Evolutionary conservation across 192 early-diverging fungal genomes (phyloP).

Genomic region (Coemansia sp.): DNA sequence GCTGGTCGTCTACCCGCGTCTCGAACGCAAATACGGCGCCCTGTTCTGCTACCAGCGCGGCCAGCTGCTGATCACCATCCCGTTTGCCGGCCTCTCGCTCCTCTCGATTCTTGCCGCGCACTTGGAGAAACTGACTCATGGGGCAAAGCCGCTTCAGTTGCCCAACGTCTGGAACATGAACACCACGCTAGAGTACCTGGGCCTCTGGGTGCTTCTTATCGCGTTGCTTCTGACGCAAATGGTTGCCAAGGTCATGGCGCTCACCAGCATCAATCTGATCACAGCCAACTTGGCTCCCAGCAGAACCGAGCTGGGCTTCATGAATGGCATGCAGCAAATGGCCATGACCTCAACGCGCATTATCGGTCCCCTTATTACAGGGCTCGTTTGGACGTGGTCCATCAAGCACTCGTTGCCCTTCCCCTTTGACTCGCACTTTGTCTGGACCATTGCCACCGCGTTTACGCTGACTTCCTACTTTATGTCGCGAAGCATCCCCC

Average conservation of each 20-base stretch:
- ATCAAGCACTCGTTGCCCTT: conserved; percentile 34
- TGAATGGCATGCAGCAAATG: conserved; percentile 44
- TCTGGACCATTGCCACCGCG: conserved; percentile 30
- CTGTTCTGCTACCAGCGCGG: conserved; percentile 49
- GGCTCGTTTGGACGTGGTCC: conserved; percentile 29
- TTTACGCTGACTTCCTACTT: conserved; percentile 8
- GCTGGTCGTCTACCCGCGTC: conserved; percentile 49
- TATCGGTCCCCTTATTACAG: conserved; percentile 28
- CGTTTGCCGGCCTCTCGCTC: conserved; percentile 15
- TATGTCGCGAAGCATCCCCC: conserved; percentile 19
- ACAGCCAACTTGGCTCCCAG: conserved; percentile 38
- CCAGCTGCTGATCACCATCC: conserved; percentile 16
- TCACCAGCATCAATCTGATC: conserved; percentile 42
- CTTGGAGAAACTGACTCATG: background rate
- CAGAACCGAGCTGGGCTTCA: conserved; percentile 27
- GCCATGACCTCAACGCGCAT: conserved; percentile 21
- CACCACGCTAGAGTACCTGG: background rate
- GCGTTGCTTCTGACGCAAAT: conserved; percentile 15
- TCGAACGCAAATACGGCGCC: conserved; percentile 48
- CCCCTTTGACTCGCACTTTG: conserved; percentile 41
- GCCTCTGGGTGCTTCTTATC: conserved; percentile 24
- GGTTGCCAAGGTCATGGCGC: conserved; percentile 15
- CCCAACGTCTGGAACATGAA: background rate
- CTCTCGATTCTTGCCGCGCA: conserved; percentile 18
- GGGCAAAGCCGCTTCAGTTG: background rate